phyloP scores from a whole-genome alignment of 805 yeast genomes.

The Candida patagonica region DNA sequence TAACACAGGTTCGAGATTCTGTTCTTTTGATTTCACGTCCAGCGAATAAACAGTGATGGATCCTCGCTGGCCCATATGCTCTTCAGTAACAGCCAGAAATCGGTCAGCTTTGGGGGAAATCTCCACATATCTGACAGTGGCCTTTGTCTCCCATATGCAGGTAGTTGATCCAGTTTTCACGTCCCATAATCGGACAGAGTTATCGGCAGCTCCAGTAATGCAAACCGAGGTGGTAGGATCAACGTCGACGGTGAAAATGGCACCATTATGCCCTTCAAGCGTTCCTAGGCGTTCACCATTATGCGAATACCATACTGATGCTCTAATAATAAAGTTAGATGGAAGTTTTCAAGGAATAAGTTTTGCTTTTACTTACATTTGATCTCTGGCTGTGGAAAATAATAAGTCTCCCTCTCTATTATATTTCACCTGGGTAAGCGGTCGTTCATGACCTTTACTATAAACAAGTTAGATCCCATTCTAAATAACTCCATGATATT shows the following conservation, averaged over 20 bases:
- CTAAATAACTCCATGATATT: neutral
- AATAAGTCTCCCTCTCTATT: conserved; percentile 92
- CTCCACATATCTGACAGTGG: conserved; percentile 89
- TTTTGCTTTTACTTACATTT: conserved; percentile 30
- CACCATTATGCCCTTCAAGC: conserved; percentile 80
- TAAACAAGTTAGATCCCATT: neutral
- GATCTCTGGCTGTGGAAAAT: conserved; percentile 87
- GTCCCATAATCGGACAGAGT: conserved; percentile 75
- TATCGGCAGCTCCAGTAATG: conserved; percentile 88
- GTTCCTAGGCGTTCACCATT: conserved; percentile 98
- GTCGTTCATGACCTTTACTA: conserved; percentile 87
- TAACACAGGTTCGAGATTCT: conserved; percentile 43
- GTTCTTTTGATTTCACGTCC: conserved; percentile 40
- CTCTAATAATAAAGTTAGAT: conserved; percentile 29
- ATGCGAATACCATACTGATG: conserved; percentile 87
- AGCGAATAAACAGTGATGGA: conserved; percentile 60
- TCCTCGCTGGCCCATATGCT: conserved; percentile 85
- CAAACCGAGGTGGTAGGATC: conserved; percentile 58
- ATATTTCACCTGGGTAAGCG: conserved; percentile 90
- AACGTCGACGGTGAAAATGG: conserved; percentile 89
- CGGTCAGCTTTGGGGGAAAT: conserved; percentile 64
- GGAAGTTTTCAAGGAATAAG: neutral
- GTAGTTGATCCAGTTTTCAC: conserved; percentile 69
- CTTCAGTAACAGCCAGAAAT: conserved; percentile 73
- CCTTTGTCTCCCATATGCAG: conserved; percentile 60